These are phyloP conservation scores for Gilbertella persicaria DNA, from an alignment of 371 early-diverging fungal genomes.

Conservation along the genomic window DNA sequence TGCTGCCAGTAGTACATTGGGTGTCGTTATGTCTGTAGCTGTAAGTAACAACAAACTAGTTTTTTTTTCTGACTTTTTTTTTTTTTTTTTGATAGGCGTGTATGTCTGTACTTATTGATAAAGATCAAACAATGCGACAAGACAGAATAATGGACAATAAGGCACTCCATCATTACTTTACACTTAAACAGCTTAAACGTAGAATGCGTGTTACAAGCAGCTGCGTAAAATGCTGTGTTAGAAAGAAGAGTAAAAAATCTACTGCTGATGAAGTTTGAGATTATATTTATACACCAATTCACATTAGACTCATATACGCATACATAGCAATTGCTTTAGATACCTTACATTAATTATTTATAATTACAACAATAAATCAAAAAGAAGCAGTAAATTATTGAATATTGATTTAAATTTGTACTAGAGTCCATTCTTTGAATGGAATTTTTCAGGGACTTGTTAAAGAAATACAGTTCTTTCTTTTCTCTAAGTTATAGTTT, in stretches of 20 bases:
- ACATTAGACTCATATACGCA: not conserved
- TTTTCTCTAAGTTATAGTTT: too few relatives aligned
- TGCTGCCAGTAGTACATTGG: conserved; percentile 68
- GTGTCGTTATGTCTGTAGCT: conserved; percentile 63
- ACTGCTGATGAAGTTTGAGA: conserved; percentile 2
- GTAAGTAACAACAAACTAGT: conserved; percentile 30
- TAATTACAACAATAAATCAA: too few relatives aligned
- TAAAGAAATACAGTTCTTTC: too few relatives aligned
- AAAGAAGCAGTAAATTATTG: too few relatives aligned
- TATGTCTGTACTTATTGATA: conserved; percentile 60
- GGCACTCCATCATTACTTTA: conserved; percentile 8
- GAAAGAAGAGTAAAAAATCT: conserved; percentile 1
- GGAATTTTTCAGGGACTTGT: too few relatives aligned
- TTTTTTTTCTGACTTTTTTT: not conserved
- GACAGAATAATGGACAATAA: conserved; percentile 52
- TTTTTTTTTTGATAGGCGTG: conserved; percentile 42
- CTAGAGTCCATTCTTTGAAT: too few relatives aligned
- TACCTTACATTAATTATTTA: too few relatives aligned
- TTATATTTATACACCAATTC: conserved; percentile 1
- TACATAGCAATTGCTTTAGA: not conserved
- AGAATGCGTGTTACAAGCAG: not conserved
- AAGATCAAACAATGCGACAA: conserved; percentile 53
- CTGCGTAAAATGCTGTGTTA: conserved; percentile 1
- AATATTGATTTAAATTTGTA: too few relatives aligned
- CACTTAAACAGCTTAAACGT: not conserved